Conservation (phyloP, 2,329 filamentous ascomycete genomes). For the Hypoxylon sp. region DNA sequence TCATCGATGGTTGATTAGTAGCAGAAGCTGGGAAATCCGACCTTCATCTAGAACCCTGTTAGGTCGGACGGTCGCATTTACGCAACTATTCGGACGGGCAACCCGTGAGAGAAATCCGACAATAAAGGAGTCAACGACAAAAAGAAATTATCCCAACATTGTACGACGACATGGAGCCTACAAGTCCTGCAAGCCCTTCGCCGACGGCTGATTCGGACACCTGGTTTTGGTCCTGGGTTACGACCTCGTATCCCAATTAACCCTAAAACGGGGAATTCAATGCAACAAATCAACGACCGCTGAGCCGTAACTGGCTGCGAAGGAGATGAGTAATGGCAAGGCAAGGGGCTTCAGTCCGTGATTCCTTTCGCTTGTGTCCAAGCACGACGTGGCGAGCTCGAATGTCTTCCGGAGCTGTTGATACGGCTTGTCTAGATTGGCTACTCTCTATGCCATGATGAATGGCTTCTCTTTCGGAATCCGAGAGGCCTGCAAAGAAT, state of each 20-base stretch:
- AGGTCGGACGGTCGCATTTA: constrained; percentile 6
- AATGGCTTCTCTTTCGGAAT: background rate
- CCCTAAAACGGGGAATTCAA: background rate
- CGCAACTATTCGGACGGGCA: background rate
- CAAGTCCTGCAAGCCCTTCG: constrained; percentile 19
- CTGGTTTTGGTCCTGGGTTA: constrained; percentile 47
- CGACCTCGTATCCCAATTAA: constrained; percentile 43
- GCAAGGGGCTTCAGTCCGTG: background rate
- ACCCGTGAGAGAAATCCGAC: background rate
- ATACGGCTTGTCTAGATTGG: background rate
- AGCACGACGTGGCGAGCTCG: background rate
- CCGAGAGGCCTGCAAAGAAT: background rate
- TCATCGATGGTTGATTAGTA: background rate
- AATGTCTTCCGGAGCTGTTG: background rate
- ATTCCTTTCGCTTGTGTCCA: background rate
- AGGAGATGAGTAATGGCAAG: background rate
- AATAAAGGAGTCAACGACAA: background rate
- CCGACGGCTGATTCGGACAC: constrained; percentile 33
- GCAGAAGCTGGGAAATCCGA: background rate
- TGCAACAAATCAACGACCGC: constrained; percentile 2
- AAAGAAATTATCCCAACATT: background rate
- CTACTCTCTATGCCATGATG: background rate
- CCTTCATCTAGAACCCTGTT: background rate
- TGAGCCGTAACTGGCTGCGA: background rate
- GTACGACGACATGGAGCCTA: constrained; percentile 29